Conservation (phyloP, 768 basidiomycete species). For the Neoboletus subvelutipes region DNA sequence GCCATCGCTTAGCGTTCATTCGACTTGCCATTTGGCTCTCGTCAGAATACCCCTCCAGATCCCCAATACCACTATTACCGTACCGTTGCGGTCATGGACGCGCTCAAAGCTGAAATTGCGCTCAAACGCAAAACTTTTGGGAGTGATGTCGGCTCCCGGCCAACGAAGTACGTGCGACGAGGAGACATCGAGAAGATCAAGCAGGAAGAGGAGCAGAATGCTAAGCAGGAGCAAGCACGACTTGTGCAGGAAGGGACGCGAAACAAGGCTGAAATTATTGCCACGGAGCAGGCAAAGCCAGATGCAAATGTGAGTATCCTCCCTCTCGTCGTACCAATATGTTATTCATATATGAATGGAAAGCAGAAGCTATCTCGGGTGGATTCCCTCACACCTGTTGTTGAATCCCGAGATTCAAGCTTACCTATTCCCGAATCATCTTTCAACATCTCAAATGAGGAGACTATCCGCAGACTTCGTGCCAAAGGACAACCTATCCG, state of each 20-base stretch:
- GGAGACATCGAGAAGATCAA: conserved; percentile 83
- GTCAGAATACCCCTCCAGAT: not conserved
- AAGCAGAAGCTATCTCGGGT: conserved; percentile 45
- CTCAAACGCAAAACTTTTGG: conserved; percentile 79
- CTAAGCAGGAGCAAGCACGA: conserved; percentile 35
- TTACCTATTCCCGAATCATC: conserved; percentile 40
- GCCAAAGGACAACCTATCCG: conserved; percentile 92
- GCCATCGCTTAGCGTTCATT: not conserved
- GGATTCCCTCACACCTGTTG: conserved; percentile 39
- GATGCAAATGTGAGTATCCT: conserved; percentile 45
- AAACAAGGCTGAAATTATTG: conserved; percentile 12
- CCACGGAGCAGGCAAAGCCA: conserved; percentile 25
- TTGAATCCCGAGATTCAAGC: conserved; percentile 35
- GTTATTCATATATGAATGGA: conserved; percentile 44
- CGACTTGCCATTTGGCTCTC: not conserved
- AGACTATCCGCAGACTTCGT: conserved; percentile 85
- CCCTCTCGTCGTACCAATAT: not conserved
- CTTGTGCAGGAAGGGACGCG: conserved; percentile 26
- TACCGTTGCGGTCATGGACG: conserved; percentile 61
- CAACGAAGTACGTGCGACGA: conserved; percentile 86
- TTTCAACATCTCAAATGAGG: conserved; percentile 93
- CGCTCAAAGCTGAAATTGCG: conserved; percentile 85
- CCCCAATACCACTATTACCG: not conserved
- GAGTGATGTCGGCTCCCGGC: conserved; percentile 45
- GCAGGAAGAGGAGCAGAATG: conserved; percentile 43